These are phyloP conservation scores for Flueggea neowawraea DNA, from an alignment of 441 rosid genomes.

Conservation along the genomic window DNA sequence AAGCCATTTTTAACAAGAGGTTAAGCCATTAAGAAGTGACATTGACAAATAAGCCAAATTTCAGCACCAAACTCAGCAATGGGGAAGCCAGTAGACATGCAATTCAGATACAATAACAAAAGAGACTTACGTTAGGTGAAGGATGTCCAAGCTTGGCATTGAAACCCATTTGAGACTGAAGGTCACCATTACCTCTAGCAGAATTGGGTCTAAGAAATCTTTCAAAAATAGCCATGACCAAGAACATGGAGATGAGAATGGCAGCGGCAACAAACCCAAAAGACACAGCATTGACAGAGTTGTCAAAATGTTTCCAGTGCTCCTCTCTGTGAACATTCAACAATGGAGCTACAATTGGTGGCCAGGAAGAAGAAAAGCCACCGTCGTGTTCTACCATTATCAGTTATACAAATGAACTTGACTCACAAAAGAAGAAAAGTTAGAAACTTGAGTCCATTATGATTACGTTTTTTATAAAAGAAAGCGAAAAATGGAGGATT, in stretches of 20 bases:
- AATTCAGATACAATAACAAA: constrained; percentile 1
- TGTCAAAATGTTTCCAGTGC: constrained; percentile 65
- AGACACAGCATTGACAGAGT: constrained; percentile 88
- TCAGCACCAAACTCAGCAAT: no score
- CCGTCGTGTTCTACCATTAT: not conserved
- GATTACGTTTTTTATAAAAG: constrained; percentile 6
- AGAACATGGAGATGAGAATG: constrained; percentile 95
- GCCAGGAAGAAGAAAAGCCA: constrained; percentile 26
- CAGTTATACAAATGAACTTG: not conserved
- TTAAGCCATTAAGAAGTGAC: no score
- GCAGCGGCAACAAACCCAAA: constrained; percentile 99
- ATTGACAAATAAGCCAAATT: no score
- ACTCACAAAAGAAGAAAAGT: constrained; percentile 1
- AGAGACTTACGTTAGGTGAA: constrained; percentile 78
- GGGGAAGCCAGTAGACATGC: no score
- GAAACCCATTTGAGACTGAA: constrained; percentile 55
- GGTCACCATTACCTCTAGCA: constrained; percentile 32
- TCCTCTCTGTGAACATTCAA: constrained; percentile 47
- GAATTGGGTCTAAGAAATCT: constrained; percentile 69
- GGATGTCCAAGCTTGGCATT: constrained; percentile 61
- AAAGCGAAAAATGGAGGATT: not conserved
- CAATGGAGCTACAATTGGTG: constrained; percentile 65
- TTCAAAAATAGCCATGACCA: constrained; percentile 94
- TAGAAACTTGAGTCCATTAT: constrained; percentile 8
- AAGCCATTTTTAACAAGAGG: constrained; percentile 6